Evolutionary conservation across 768 basidiomycete species (phyloP), one percentile per base, ranked within the genome.

Genomic region (Boletus rex-veris): DNA sequence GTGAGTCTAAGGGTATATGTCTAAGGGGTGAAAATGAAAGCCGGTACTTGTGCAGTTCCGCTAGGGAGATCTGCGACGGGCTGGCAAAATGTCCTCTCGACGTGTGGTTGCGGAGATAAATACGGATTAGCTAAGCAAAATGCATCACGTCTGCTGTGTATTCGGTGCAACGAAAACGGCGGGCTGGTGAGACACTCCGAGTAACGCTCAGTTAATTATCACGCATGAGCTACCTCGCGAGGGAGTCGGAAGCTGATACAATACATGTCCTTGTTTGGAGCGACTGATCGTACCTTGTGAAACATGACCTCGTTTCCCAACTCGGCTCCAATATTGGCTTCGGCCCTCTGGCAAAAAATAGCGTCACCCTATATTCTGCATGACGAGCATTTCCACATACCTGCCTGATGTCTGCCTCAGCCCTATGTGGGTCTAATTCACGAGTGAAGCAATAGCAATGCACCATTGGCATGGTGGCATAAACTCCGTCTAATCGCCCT

Each of bases 261-360:
- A 70, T 95, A 98, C 96, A 98, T 98, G 64, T 93, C 88, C 73
- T 99, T 98, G 72, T 84, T 89, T 7, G 96, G 96, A 1, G 97
- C 93, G 10, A 98, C 97, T 10, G 88, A 87, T 51, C 97, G 85
- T 45, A 99, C 95, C 59, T 85, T 78, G 63, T 92, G 86, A 8
- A 92, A 67, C 14, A 70, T 68, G 37, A 77, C 74, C 21, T 81
- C 78, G 11, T 75, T 73, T 14, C 74, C 72, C 48, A 96, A 62
- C 36, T 72, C 49, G 59, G 76, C 67, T 30, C 84, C 85, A 30
- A 97, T 72, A 59, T 74, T 77, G 50, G 82, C 78, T 65, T 84
- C 84, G 16, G 89, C 90, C 59, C 92, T 76, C 92, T 95, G 67
- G 45, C 54, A 54, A 64, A 52, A 59, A 38, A 58, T 41, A 11